Evolutionary conservation across 495 filamentous ascomycete genomes (phyloP).

Genomic region (Schizothecium vesticola): DNA sequence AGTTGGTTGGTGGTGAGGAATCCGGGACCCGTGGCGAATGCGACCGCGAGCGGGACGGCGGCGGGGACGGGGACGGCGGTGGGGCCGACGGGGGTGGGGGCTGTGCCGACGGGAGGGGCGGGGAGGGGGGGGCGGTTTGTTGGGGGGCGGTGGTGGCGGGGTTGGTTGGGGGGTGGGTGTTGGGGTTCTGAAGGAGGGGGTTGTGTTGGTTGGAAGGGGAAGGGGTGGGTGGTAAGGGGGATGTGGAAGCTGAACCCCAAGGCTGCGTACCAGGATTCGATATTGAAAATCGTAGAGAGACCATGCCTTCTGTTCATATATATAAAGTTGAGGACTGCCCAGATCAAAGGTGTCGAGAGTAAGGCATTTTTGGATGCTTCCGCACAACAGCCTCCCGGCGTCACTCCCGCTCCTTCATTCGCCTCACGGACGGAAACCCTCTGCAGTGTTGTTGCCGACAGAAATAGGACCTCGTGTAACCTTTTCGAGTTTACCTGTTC

Average conservation of each 20-base stretch:
- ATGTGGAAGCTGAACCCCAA: too few relatives aligned
- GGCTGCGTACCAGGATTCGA: too few relatives aligned
- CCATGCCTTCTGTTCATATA: too few relatives aligned
- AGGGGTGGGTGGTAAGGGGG: neutral
- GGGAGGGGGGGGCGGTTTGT: neutral
- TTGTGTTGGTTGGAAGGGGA: neutral
- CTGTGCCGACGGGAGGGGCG: neutral
- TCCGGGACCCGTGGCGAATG: slow-evolving; percentile 26
- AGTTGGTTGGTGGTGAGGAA: slow-evolving; percentile 45
- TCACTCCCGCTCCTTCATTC: neutral
- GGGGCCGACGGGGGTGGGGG: neutral
- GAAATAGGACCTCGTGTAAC: neutral
- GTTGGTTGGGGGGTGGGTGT: neutral
- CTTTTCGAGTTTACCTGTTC: neutral
- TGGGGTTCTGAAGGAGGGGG: neutral
- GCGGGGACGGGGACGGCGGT: neutral
- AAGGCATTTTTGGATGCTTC: too few relatives aligned
- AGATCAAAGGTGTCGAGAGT: too few relatives aligned
- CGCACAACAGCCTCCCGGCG: too few relatives aligned
- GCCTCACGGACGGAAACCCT: neutral
- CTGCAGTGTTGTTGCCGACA: neutral
- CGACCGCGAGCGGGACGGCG: neutral
- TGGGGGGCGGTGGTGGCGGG: neutral
- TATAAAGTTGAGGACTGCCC: too few relatives aligned
- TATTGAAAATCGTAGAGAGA: too few relatives aligned